Base-by-base conservation (phyloP, 352 stramenopile genomes). In the Globisporangium radiosum region DNA sequence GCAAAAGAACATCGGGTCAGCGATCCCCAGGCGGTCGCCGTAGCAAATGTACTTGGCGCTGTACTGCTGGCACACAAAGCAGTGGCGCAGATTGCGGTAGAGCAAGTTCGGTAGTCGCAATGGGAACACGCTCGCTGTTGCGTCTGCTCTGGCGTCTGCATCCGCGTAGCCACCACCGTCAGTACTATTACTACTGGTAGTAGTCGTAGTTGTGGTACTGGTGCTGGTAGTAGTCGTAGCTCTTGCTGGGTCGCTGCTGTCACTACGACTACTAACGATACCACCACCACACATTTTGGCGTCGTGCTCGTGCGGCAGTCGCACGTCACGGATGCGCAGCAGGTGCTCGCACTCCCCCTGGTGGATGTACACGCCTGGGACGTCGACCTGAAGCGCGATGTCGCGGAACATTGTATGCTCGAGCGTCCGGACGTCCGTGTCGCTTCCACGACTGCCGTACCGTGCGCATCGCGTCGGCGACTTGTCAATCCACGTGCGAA, bases 1-100 rank as follows among this genome's bases (percentile, higher is more conserved):
- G 62, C 79, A 92, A 66, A 78, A 90, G 42, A 92, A 87, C 82
- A 90, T 92, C 15, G 82, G 82, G 52, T 89, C 80, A 7, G 79
- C 66, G 39, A 77, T 70, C 38, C 66, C 72, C 47, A 92, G 59
- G n/a, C 69, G 69, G 64, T 92, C 82, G 15, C 77, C 78, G 60
- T 89, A 92, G 58, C 76, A 87, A n/a, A 92, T 75, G 54, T 72
- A 89, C 56, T 89, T 92, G 59, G 82, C 82, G 15, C 65, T 87
- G 65, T 85, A 92, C 47, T 90, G 74, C 65, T 84, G 71, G 53
- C 82, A 92, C 17, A 89, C 73, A 48, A 88, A 68, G 44, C 82
- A 92, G 59, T 84, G 88, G 45, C 78, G 79, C n/a, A 92, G 60
- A 40, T 70, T 39, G 10, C 71, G 74, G 40, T 68, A 66, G 25